Base-by-base conservation (phyloP, 441 rosid genomes). In the Croton laevigatus region DNA sequence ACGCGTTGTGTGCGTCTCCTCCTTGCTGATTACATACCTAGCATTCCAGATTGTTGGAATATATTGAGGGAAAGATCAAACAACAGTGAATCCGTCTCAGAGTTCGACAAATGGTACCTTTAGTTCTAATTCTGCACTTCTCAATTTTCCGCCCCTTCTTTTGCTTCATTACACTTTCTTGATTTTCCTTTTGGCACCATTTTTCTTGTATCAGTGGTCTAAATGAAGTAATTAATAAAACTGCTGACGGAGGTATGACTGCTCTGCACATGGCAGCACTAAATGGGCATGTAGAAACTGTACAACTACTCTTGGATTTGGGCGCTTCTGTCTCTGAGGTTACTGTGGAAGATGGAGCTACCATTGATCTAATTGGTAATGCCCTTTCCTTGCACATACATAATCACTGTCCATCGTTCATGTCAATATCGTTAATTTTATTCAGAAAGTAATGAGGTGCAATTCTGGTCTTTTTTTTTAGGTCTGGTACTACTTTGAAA, bases 221-320 rank as follows among this genome's bases (percentile, higher is more conserved):
- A 66, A 76, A 32, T 23, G 86, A 83, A 70, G 83, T 91, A 68
- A 83, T 90, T 73, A 87, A 88, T 72, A 91, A 77, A 83, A 82
- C 95, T 68, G 97, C 96, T 51, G 97, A 94, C 82, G 97, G 97
- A 80, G 93, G 98, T 13, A 83, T 94, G 68, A 89, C 97, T 44
- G 92, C 97, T 73, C 86, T 94, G 73, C 97, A 94, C 75, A 90
- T 94, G 88, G 97, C 97, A 19, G 89, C 97, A 61, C 79, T 94
- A 64, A 94, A 94, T 48, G 97, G 98, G 19, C 97, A 91, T 77
- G 76, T 86, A 23, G 95, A 91, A 78, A 88, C 86, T 54, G 82
- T 91, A 64, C 95, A 84, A 73, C 83, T 94, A 74, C 97, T 94
- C 46, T 63, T 94, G 81, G 93, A 94, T 74, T 79, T 94, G 63